Percentiles rank a stretch among this genome's conserved stretches.
phyloP scores from a whole-genome alignment of 2,329 filamentous ascomycete genomes.

The Penicillium crustosum region DNA sequence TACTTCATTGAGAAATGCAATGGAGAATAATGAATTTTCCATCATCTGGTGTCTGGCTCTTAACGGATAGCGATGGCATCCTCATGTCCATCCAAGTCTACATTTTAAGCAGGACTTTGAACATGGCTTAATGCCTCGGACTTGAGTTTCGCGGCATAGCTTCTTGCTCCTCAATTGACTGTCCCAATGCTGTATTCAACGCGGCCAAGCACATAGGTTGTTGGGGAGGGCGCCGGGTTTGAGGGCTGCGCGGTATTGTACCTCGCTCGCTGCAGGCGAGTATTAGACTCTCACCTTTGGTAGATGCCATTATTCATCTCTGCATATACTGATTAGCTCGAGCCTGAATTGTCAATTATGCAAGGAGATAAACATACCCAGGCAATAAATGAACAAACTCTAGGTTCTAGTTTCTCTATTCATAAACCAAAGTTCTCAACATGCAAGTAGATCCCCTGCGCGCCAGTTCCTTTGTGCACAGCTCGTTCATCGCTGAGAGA shows the following conservation, averaged over 20 bases:
- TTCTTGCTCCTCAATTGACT: background rate
- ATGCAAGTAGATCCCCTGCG: slow-evolving; percentile 63
- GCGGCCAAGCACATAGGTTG: background rate
- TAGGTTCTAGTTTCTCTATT: background rate
- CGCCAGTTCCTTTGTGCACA: slow-evolving; percentile 66
- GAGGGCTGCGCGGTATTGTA: background rate
- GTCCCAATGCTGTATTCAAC: background rate
- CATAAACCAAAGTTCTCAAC: slow-evolving; percentile 57
- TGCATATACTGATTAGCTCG: background rate
- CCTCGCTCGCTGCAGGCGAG: background rate
- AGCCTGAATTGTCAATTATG: background rate
- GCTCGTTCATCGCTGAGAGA: slow-evolving; percentile 63
- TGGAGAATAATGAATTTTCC: background rate
- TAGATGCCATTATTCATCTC: background rate
- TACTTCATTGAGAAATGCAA: background rate
- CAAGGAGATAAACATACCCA: background rate
- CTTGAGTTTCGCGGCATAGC: background rate
- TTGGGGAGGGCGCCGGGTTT: background rate
- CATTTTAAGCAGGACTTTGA: background rate
- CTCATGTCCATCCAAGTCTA: background rate
- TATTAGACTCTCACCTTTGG: background rate
- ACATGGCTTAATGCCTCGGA: background rate
- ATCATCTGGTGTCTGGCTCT: background rate
- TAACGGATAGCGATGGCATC: background rate
- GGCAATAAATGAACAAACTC: background rate